phyloP scores from a whole-genome alignment of 1,284 basidiomycete genomes.

The Trichosporon coremiiforme region DNA sequence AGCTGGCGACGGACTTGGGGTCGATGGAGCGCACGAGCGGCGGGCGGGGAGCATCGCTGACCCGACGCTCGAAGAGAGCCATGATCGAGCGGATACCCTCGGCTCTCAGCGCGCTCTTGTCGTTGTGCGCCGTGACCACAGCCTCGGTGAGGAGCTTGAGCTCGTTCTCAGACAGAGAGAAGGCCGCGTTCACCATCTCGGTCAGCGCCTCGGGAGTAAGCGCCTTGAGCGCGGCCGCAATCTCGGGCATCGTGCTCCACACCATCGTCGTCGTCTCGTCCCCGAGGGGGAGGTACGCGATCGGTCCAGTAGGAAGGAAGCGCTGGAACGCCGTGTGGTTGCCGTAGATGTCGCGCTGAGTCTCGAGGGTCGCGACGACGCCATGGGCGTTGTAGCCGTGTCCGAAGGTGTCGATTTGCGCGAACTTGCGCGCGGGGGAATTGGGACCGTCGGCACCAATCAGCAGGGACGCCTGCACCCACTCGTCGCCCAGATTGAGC shows the following conservation, averaged over 20 bases:
- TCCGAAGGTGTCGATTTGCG: constrained; percentile 83
- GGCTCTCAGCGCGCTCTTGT: constrained; percentile 31
- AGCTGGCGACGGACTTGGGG: constrained; percentile 76
- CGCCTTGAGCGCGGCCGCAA: constrained; percentile 73
- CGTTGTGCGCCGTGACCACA: constrained; percentile 60
- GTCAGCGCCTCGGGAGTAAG: constrained; percentile 69
- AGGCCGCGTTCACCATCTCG: constrained; percentile 85
- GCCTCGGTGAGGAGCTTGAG: constrained; percentile 68
- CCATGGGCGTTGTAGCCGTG: constrained; percentile 91
- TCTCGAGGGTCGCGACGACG: constrained; percentile 86
- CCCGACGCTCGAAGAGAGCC: constrained; percentile 61
- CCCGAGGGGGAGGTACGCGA: constrained; percentile 85
- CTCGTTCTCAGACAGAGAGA: constrained; percentile 77
- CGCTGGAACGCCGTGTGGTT: constrained; percentile 90
- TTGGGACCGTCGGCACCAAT: constrained; percentile 95
- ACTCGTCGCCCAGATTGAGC: constrained; percentile 46
- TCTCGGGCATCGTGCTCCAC: constrained; percentile 84
- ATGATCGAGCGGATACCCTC: constrained; percentile 39
- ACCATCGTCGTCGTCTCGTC: constrained; percentile 81
- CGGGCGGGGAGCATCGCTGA: constrained; percentile 64
- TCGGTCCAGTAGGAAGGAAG: constrained; percentile 92
- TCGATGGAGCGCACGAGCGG: constrained; percentile 75
- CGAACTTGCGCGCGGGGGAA: constrained; percentile 87
- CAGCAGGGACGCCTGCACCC: constrained; percentile 52
- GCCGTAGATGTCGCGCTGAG: constrained; percentile 60